Evolutionary conservation across 345 rosid species (phyloP).

Genomic region (Physaria fendleri): DNA sequence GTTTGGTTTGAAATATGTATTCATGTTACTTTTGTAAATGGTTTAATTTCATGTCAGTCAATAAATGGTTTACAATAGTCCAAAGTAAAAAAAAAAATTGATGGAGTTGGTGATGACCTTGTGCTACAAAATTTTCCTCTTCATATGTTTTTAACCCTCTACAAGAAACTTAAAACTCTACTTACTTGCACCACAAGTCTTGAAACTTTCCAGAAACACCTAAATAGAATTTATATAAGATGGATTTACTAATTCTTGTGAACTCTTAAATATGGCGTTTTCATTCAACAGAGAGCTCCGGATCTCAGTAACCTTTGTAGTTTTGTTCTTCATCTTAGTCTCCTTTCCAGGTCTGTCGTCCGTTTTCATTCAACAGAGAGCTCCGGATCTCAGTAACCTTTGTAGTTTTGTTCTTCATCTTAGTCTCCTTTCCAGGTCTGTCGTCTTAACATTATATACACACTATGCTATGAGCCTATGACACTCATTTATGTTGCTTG

Average conservation of each 20-base stretch:
- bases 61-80: not conserved
- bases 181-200: slow-evolving; percentile 17
- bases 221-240: not conserved
- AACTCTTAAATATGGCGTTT: slow-evolving; percentile 40
- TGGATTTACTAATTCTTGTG: not conserved
- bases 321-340: slow-evolving; percentile 27
- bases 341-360: slow-evolving; percentile 32
- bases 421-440: slow-evolving; percentile 35
- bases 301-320: slow-evolving; percentile 26
- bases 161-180: slow-evolving; percentile 12
- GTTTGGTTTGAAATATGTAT: not conserved
- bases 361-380: slow-evolving; percentile 6
- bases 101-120: slow-evolving; percentile 66
- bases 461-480: too few species aligned
- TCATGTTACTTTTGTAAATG: not conserved
- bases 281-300: slow-evolving; percentile 14
- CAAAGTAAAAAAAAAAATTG: slow-evolving; percentile 8
- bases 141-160: slow-evolving; percentile 2
- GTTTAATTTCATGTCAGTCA: not conserved
- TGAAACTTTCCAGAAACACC: slow-evolving; percentile 13
- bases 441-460: not conserved
- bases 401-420: slow-evolving; percentile 27
- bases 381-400: slow-evolving; percentile 24
- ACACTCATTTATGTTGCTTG: not conserved
- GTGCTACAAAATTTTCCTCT: slow-evolving; percentile 32